A percentile compares a stretch with the other conserved stretches of the same genome.
These are phyloP conservation scores for Leavenworthia alabamica DNA, from an alignment of 345 rosid genomes.

Conservation along the genomic window DNA sequence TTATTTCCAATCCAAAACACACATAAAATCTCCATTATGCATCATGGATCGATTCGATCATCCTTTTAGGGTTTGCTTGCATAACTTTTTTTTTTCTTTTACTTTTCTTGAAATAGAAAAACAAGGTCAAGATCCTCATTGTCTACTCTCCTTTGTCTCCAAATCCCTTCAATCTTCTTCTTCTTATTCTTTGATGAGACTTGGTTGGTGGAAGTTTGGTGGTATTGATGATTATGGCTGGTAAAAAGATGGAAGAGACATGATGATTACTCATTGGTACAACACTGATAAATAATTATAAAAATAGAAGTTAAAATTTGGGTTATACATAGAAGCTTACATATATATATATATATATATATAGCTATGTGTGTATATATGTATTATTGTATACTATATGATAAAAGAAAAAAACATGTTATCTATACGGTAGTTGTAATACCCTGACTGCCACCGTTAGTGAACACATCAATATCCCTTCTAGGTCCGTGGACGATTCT, in stretches of 20 bases:
- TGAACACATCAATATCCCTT: no score
- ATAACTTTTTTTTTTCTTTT: not conserved
- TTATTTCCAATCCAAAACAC: not conserved
- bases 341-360: no score
- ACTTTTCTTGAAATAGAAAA: slow-evolving; percentile 1
- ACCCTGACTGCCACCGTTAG: no score
- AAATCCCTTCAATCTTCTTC: not conserved
- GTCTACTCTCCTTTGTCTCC: not conserved
- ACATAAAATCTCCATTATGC: not conserved
- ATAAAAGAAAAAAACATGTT: not conserved
- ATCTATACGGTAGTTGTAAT: not conserved
- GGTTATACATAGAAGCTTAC: not conserved
- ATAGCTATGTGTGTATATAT: not conserved
- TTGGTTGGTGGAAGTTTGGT: slow-evolving; percentile 17
- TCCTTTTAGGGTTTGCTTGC: not conserved
- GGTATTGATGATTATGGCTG: slow-evolving; percentile 6
- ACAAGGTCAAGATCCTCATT: not conserved
- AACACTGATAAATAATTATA: not conserved
- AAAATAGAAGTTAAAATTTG: not conserved
- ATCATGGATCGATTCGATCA: not conserved
- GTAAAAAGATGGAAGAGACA: slow-evolving; percentile 13
- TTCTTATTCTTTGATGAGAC: not conserved
- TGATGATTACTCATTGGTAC: slow-evolving; percentile 13
- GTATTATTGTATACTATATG: no score
- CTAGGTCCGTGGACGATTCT: no score